Conservation (phyloP, 2,329 filamentous ascomycete species). For the Fusarium musae region DNA sequence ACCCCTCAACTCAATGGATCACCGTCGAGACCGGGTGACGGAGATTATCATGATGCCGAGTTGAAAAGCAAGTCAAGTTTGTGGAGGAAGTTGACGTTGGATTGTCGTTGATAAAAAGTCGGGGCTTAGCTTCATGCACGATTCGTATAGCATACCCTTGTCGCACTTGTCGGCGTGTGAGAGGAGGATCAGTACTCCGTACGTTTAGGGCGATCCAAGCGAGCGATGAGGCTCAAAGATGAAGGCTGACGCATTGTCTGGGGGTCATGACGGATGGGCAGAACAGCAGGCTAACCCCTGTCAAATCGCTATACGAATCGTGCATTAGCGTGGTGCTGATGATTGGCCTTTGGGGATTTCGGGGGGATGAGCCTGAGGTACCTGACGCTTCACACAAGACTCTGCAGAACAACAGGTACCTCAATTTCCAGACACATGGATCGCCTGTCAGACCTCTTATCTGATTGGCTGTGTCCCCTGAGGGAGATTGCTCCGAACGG, state of each 20-base stretch:
- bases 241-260: slow-evolving; percentile 21
- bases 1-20: slow-evolving; percentile 2
- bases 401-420: background rate
- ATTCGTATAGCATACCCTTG: slow-evolving; percentile 44
- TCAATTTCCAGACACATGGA: slow-evolving; percentile 22
- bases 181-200: background rate
- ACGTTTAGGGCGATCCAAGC: slow-evolving; percentile 11
- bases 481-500: slow-evolving; percentile 25
- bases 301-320: slow-evolving; percentile 36
- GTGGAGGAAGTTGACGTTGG: slow-evolving; percentile 15
- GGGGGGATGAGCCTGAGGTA: background rate
- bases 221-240: slow-evolving; percentile 38
- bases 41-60: slow-evolving; percentile 24
- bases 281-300: background rate
- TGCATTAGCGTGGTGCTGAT: slow-evolving; percentile 16
- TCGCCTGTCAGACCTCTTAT: slow-evolving; percentile 18
- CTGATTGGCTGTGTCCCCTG: slow-evolving; percentile 37
- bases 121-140: slow-evolving; percentile 43
- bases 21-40: background rate
- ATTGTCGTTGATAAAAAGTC: slow-evolving; percentile 19
- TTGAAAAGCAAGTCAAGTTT: background rate
- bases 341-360: slow-evolving; percentile 10
- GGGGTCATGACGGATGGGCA: slow-evolving; percentile 6
- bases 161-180: background rate
- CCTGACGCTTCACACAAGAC: background rate